These are phyloP conservation scores for Tillandsia leiboldiana DNA, from an alignment of 176 grass and related monocot genomes.

Conservation along the genomic window DNA sequence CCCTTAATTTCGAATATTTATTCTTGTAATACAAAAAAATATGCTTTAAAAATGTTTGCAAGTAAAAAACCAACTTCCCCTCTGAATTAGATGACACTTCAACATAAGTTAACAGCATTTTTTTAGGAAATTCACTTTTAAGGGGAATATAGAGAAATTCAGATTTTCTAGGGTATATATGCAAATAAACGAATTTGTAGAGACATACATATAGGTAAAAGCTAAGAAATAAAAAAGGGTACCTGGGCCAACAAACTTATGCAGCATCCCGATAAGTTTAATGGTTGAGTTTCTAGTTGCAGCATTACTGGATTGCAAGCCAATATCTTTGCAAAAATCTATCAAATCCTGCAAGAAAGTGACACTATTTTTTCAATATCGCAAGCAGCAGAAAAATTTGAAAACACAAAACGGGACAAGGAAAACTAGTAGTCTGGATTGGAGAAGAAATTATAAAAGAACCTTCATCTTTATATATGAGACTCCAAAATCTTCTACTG, in stretches of 20 bases:
- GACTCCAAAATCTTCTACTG: slow-evolving; percentile 87
- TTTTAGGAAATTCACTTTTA: no score
- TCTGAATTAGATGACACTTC: no score
- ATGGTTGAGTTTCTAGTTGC: slow-evolving; percentile 85
- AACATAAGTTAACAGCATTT: no score
- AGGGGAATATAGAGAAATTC: no score
- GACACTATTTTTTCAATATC: slow-evolving; percentile 4
- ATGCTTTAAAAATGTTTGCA: no score
- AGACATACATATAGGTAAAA: no score
- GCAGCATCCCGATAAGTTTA: slow-evolving; percentile 83
- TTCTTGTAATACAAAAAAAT: not conserved
- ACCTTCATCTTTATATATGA: slow-evolving; percentile 95
- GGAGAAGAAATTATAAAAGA: not conserved
- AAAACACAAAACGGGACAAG: slow-evolving; percentile 10
- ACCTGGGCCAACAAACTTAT: slow-evolving; percentile 99
- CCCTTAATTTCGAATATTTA: no score
- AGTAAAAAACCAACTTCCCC: no score
- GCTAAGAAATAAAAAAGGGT: slow-evolving; percentile 11
- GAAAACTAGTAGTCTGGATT: not conserved
- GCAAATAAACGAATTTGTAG: no score
- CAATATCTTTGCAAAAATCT: slow-evolving; percentile 96
- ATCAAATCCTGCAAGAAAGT: slow-evolving; percentile 70
- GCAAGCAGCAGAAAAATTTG: slow-evolving; percentile 2
- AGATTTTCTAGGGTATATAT: no score
- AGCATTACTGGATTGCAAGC: slow-evolving; percentile 78